Base-by-base conservation (phyloP, 1,284 basidiomycete genomes). In the Cryptococcus floricola region DNA sequence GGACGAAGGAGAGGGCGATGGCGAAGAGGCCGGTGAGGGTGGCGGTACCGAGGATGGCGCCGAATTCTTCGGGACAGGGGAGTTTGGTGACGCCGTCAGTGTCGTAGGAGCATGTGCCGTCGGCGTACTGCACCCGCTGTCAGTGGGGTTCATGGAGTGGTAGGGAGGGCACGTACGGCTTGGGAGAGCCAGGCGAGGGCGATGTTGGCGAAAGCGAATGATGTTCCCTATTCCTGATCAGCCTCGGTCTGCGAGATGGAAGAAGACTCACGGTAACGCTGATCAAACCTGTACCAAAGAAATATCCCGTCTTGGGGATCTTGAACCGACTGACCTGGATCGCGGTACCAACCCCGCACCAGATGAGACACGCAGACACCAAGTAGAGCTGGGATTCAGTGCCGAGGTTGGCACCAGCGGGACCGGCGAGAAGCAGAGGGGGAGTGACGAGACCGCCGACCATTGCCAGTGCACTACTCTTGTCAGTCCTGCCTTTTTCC, bases 121-220 rank as follows among this genome's bases (percentile, higher is more conserved):
- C 63, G 25, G 57, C 59, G 54, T 70, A 70, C 46, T 53, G 23
- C 4, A 37, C 7, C 7, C 12, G 6, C 46, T 14, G 50, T 23
- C 3, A 39, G 25, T 5, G 28, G 7, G 12, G n/a, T 16, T 19
- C 12, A 27, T 16, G 9, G 37, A 16, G 37, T n/a, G n/a, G 18
- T 4, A 16, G 16, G 16, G 13, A 41, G n/a, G 23, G 7, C n/a
- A 57, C 46, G n/a, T 45, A 57, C 54, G 4, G 57, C 44, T 51
- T 67, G 65, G 13, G 44, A 23, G 9, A 67, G 58, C 50, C 67
- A 69, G 31, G 57, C 50, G 16, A 68, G 56, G 7, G 63, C 60
- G 39, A 69, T 64, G 46, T 68, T 66, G 56, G 64, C 64, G 56
- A 68, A 68, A 10, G 67, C 65, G 53, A 70, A 70, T 19, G 61